Percentiles rank a stretch among this genome's conserved stretches.
These are phyloP conservation scores for Hydrangea macrophylla DNA, from an alignment of 148 eudicot species.

Conservation along the genomic window DNA sequence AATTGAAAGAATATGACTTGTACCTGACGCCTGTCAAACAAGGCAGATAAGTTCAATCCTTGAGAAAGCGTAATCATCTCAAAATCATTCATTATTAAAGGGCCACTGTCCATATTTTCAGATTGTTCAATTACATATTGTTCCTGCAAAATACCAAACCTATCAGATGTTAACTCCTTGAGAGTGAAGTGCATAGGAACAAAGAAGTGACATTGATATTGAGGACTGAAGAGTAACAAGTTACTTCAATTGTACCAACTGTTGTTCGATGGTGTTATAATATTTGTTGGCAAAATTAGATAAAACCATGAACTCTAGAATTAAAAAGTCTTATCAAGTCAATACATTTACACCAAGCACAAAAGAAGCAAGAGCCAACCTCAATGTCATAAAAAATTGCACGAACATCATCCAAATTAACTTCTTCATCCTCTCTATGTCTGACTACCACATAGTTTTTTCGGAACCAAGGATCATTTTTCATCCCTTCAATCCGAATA, in stretches of 20 bases:
- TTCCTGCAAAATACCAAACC: conserved; percentile 51
- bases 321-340: neutral
- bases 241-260: neutral
- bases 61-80: conserved; percentile 99
- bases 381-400: conserved; percentile 92
- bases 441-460: conserved; percentile 58
- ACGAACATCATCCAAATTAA: conserved; percentile 81
- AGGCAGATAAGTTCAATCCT: conserved; percentile 89
- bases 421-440: conserved; percentile 67
- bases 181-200: neutral
- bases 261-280: neutral
- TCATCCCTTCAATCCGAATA: conserved; percentile 74
- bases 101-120: conserved; percentile 42
- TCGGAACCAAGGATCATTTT: conserved; percentile 74
- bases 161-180: neutral
- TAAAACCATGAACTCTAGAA: neutral
- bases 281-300: neutral
- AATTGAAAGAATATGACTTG: neutral
- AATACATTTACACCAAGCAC: neutral
- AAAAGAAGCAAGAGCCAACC: conserved; percentile 39
- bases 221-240: conserved; percentile 6
- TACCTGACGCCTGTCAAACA: conserved; percentile 98
- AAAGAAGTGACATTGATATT: neutral
- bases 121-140: conserved; percentile 74
- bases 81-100: conserved; percentile 94